Percentiles rank a stretch among this genome's conserved stretches.
Conservation (phyloP, 495 filamentous ascomycete species). For the Halenospora varia region DNA sequence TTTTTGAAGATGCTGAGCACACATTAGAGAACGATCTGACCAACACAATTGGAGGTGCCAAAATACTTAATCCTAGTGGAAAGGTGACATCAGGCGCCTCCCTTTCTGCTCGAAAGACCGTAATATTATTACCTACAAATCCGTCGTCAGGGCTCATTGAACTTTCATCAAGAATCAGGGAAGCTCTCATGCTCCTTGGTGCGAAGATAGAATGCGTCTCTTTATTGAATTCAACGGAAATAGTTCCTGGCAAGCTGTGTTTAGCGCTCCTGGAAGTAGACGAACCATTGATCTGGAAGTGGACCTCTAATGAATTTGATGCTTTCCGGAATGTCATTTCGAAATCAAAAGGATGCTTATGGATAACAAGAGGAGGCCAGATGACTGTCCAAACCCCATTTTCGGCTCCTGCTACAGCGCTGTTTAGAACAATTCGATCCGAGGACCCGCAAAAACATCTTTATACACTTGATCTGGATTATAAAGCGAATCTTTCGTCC, state of each 20-base stretch:
- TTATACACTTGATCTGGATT: slow-evolving; percentile 7
- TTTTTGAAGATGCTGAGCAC: background rate
- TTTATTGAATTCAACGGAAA: background rate
- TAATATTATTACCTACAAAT: background rate
- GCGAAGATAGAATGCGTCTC: background rate
- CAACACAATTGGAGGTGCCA: background rate
- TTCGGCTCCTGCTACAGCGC: background rate
- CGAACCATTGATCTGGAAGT: background rate
- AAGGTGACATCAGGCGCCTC: too few species aligned
- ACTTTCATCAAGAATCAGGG: background rate
- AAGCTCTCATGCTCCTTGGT: background rate
- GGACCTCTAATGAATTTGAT: slow-evolving; percentile 7
- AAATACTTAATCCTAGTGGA: too few species aligned
- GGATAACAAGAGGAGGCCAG: slow-evolving; percentile 10
- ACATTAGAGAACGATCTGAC: background rate
- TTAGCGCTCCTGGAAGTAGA: slow-evolving; percentile 8
- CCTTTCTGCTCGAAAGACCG: background rate
- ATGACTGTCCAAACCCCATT: background rate
- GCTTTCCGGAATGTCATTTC: slow-evolving; percentile 2
- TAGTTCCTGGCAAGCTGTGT: slow-evolving; percentile 7
- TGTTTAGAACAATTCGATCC: slow-evolving; percentile 11
- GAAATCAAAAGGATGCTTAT: slow-evolving; percentile 10
- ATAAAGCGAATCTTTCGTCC: background rate
- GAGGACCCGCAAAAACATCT: slow-evolving; percentile 12
- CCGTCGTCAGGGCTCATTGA: background rate